Evolutionary conservation across 306 rosid species (phyloP).

Genomic region (Vigna angularis): DNA sequence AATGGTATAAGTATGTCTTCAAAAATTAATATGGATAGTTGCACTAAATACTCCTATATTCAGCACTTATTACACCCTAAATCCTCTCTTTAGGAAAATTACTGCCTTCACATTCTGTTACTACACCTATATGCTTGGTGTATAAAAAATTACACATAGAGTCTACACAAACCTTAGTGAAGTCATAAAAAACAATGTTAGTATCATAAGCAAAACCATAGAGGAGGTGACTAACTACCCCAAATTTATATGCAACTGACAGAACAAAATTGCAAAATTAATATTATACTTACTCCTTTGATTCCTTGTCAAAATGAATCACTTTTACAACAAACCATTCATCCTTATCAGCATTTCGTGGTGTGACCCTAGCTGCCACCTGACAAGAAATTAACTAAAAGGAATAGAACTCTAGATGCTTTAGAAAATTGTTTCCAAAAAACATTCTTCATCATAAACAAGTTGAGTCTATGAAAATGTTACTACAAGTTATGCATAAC

Average conservation of each 20-base stretch:
- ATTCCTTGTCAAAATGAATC: constrained; percentile 92
- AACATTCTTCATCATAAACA: neutral
- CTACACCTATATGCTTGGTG: constrained; percentile 1
- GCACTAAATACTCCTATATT: neutral
- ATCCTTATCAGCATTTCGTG: constrained; percentile 85
- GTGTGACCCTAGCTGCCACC: constrained; percentile 97
- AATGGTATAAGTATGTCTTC: constrained; percentile 21
- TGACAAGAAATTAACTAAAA: constrained; percentile 50
- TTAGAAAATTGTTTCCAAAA: neutral
- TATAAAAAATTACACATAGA: neutral
- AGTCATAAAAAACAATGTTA: constrained; percentile 3
- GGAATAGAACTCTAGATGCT: constrained; percentile 27
- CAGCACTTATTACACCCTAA: constrained; percentile 16
- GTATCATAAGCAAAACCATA: neutral
- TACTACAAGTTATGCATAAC: constrained; percentile 4
- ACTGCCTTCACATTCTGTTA: neutral
- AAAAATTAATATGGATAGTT: constrained; percentile 6
- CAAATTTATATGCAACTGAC: constrained; percentile 21
- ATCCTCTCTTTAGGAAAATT: neutral
- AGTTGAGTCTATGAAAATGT: neutral
- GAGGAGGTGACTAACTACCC: neutral
- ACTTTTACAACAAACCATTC: constrained; percentile 99
- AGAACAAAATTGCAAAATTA: constrained; percentile 11
- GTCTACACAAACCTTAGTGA: constrained; percentile 1
- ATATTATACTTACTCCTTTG: constrained; percentile 75